Evolutionary conservation across 1,284 basidiomycete species (phyloP).

Genomic region (Gastroboletus turbinatus): DNA sequence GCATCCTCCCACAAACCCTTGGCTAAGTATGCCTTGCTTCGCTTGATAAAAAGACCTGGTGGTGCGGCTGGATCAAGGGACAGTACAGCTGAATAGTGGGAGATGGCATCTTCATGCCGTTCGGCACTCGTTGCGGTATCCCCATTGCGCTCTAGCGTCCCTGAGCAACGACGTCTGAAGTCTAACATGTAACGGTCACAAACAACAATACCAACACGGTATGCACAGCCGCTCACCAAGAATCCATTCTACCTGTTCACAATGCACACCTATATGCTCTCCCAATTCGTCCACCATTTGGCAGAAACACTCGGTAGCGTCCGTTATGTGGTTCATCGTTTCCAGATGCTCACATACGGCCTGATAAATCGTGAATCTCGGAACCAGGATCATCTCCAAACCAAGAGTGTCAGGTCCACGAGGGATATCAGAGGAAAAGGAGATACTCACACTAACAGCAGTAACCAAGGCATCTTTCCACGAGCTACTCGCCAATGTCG

Average conservation of each 20-base stretch:
- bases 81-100: not conserved
- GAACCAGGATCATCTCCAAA: not conserved
- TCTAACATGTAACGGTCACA: not conserved
- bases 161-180: not conserved
- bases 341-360: not conserved
- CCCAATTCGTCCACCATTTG: not conserved
- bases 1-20: not conserved
- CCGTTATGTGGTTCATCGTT: not conserved
- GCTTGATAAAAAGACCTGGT: not conserved
- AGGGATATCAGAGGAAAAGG: not conserved
- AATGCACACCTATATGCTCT: not conserved
- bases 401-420: no score
- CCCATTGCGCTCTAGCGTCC: not conserved
- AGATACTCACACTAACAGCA: not conserved
- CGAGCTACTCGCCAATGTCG: not conserved
- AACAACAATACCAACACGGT: no score
- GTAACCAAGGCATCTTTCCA: not conserved
- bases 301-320: not conserved
- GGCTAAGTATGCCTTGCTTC: not conserved
- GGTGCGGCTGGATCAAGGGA: not conserved
- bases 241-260: not conserved
- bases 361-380: not conserved
- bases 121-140: not conserved
- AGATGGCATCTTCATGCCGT: not conserved
- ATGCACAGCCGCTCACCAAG: not conserved